Base-by-base conservation (phyloP, 1,284 basidiomycete species). In the Ceratobasidium papillatum region DNA sequence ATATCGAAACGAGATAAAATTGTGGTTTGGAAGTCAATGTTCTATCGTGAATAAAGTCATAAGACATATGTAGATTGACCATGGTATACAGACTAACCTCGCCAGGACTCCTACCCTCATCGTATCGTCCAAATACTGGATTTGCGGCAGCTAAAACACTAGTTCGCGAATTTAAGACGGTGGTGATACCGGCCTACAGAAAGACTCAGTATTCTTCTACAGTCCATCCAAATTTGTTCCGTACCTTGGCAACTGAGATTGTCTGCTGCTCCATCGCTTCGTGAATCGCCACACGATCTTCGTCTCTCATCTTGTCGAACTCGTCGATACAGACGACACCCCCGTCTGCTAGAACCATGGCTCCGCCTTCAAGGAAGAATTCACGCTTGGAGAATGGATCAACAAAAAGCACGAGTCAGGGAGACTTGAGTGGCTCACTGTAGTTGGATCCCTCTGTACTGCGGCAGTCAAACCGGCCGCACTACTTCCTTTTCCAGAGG, bases 181-280 rank as follows among this genome's bases (percentile, higher is more conserved):
- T 99, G 0, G 98, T 99, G 78, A 99, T 99, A 78, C 98, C 98
- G 1, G 98, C 98, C 64, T 66, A 52, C 11, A 36, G 14, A 22
- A 32, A 27, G 8, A 25, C 5, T 51, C 22, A 49, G 25, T n/a
- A 43, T 49, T 12, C 14, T 3, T 66, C 17, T 12, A 41, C 14
- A 8, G 41, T 34, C 4, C 17, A 14, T 19, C 47, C n/a, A 25
- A 36, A 36, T 4, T 14, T 27, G 27, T 2, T 3, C 12, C 64
- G 19, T 32, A 66, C 64, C 83, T 99, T 99, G 43, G 97, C 97
- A 78, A 99, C 99, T 1, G 98, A 99, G 79, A 99, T 99, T 0
- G 97, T 99, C 82, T 99, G 97, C 81, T 99, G 97, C 81, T 99
- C 97, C 97, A 99, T 99, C 19, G 97, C 98, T 84, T 99, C 98